Percentiles rank a stretch among this genome's conserved stretches.
These are phyloP conservation scores for Boletus insuetus DNA, from an alignment of 768 basidiomycete species.

Conservation along the genomic window DNA sequence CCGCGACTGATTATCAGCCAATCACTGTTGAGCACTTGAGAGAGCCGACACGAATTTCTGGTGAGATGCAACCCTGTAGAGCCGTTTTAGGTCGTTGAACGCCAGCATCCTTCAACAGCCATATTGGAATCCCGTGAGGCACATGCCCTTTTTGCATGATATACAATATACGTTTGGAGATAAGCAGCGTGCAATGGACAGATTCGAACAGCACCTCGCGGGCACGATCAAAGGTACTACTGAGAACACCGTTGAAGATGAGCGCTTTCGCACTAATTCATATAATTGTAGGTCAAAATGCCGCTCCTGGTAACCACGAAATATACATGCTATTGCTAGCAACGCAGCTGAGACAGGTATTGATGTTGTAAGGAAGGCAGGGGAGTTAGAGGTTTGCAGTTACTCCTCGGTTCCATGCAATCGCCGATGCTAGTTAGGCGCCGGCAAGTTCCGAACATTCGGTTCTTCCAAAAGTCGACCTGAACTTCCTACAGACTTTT, in stretches of 20 bases:
- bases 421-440: constrained; percentile 5
- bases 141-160: constrained; percentile 5
- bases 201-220: constrained; percentile 19
- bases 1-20: background rate
- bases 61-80: constrained; percentile 12
- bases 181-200: constrained; percentile 15
- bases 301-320: constrained; percentile 9
- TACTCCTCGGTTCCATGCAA: constrained; percentile 18
- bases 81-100: constrained; percentile 2
- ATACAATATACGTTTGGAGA: constrained; percentile 14
- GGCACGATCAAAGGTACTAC: constrained; percentile 5
- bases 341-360: constrained; percentile 15
- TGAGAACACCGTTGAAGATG: constrained; percentile 14
- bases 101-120: constrained; percentile 1
- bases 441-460: constrained; percentile 25
- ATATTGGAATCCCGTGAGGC: background rate
- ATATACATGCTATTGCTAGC: background rate
- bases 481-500: constrained; percentile 26
- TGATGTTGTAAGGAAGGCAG: constrained; percentile 23
- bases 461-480: constrained; percentile 11
- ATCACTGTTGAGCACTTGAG: background rate
- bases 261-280: constrained; percentile 1
- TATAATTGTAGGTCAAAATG: constrained; percentile 10
- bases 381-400: constrained; percentile 9
- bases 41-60: background rate